Percentiles rank a stretch among this genome's conserved stretches.
Evolutionary conservation across 768 basidiomycete genomes (phyloP).

Genomic region (Hypholoma sublateritium): DNA sequence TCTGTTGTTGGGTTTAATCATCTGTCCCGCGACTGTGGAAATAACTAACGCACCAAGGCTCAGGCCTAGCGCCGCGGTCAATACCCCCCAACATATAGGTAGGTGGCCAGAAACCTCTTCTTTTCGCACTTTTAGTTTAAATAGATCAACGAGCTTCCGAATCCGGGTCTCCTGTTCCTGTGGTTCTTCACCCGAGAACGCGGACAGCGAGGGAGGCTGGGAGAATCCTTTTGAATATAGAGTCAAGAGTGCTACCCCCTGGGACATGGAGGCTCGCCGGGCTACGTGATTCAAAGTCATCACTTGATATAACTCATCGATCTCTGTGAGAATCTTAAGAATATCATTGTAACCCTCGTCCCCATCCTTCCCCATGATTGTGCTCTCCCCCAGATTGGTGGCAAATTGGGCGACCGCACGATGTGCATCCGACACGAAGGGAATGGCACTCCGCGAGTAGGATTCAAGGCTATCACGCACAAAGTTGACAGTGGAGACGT

Average conservation of each 20-base stretch:
- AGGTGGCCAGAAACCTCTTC: slow-evolving; percentile 79
- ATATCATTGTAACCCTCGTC: slow-evolving; percentile 21
- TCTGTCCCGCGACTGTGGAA: background rate
- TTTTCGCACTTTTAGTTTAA: slow-evolving; percentile 67
- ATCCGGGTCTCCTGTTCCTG: slow-evolving; percentile 26
- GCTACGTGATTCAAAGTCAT: slow-evolving; percentile 92
- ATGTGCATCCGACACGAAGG: slow-evolving; percentile 80
- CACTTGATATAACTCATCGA: slow-evolving; percentile 80
- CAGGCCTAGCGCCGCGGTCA: slow-evolving; percentile 76
- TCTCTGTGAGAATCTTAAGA: slow-evolving; percentile 43
- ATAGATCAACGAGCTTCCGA: slow-evolving; percentile 53
- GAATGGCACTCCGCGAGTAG: slow-evolving; percentile 74
- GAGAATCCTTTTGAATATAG: slow-evolving; percentile 84
- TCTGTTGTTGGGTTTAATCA: slow-evolving; percentile 42
- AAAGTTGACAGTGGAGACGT: slow-evolving; percentile 52
- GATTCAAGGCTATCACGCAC: slow-evolving; percentile 71
- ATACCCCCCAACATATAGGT: slow-evolving; percentile 86
- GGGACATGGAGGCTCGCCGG: slow-evolving; percentile 82
- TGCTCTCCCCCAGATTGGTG: background rate
- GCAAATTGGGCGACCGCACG: slow-evolving; percentile 30
- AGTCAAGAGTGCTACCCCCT: slow-evolving; percentile 91
- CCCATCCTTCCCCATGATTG: background rate
- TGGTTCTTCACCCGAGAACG: slow-evolving; percentile 19
- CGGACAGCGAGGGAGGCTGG: slow-evolving; percentile 40
- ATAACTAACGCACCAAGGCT: slow-evolving; percentile 53